Conservation (phyloP, 768 basidiomycete species). For the Steccherinum ochraceum region DNA sequence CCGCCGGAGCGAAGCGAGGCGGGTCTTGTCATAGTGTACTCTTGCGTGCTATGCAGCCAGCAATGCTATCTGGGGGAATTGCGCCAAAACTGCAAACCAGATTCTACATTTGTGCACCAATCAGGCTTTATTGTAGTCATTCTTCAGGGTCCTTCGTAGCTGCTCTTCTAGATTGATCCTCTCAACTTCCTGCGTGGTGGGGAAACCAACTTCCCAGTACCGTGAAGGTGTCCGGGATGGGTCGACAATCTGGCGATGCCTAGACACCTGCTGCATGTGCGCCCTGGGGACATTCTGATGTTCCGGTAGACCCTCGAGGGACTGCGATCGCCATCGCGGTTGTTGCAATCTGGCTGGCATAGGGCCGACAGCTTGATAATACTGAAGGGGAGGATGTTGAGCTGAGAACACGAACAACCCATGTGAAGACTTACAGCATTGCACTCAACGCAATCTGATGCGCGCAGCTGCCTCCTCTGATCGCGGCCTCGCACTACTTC, state of each 20-base stretch:
- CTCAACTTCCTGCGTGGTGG: conserved; percentile 73
- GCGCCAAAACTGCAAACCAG: too few relatives aligned
- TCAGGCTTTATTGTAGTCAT: too few relatives aligned
- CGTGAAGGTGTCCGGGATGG: conserved; percentile 73
- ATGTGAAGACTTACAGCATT: neutral
- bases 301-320: neutral
- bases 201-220: conserved; percentile 91
- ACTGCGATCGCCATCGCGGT: neutral
- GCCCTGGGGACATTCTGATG: neutral
- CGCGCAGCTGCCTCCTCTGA: neutral
- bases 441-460: neutral
- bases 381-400: neutral
- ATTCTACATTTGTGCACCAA: too few relatives aligned
- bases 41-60: too few relatives aligned
- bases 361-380: neutral
- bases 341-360: neutral
- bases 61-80: too few relatives aligned
- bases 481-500: neutral
- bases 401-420: neutral
- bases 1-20: too few relatives aligned
- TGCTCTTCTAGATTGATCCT: conserved; percentile 59
- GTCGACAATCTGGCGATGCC: conserved; percentile 68
- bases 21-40: too few relatives aligned
- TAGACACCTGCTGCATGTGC: conserved; percentile 66
- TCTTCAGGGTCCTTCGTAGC: too few relatives aligned